These are phyloP conservation scores for Fusarium verrucosum DNA, from an alignment of 2,329 filamentous ascomycete species.

Conservation along the genomic window DNA sequence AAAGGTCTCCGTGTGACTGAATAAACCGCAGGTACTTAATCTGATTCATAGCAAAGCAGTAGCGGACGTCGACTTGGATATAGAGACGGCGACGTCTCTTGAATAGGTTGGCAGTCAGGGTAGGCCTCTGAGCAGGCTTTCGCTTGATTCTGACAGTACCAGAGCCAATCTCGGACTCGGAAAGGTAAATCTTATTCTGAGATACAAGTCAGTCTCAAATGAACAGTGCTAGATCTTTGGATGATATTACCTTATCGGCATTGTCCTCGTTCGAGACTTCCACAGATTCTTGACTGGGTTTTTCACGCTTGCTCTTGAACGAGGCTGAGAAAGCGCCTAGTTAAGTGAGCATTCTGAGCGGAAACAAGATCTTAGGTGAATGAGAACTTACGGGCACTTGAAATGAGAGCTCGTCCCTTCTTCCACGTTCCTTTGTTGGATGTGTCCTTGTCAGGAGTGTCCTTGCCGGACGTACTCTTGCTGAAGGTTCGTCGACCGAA, in stretches of 20 bases:
- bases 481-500: not conserved
- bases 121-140: not conserved
- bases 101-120: not conserved
- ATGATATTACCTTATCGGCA: not conserved
- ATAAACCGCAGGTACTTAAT: conserved; percentile 73
- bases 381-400: conserved; percentile 4
- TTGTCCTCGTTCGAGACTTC: not conserved
- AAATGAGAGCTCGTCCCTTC: not conserved
- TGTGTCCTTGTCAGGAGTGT: not conserved
- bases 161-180: not conserved
- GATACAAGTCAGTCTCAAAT: not conserved
- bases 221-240: no score
- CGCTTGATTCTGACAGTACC: not conserved
- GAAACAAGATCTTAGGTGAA: not conserved
- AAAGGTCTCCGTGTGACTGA: conserved; percentile 75
- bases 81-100: conserved; percentile 43
- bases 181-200: not conserved
- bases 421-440: not conserved
- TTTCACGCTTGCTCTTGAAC: not conserved
- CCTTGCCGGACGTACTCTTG: not conserved
- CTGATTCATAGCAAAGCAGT: conserved; percentile 56
- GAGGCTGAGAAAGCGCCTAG: conserved; percentile 14
- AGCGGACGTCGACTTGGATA: conserved; percentile 75
- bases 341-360: not conserved
- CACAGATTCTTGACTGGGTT: not conserved